These are phyloP conservation scores for Cytospora paraplurivora DNA, from an alignment of 2,329 filamentous ascomycete species.

Conservation along the genomic window DNA sequence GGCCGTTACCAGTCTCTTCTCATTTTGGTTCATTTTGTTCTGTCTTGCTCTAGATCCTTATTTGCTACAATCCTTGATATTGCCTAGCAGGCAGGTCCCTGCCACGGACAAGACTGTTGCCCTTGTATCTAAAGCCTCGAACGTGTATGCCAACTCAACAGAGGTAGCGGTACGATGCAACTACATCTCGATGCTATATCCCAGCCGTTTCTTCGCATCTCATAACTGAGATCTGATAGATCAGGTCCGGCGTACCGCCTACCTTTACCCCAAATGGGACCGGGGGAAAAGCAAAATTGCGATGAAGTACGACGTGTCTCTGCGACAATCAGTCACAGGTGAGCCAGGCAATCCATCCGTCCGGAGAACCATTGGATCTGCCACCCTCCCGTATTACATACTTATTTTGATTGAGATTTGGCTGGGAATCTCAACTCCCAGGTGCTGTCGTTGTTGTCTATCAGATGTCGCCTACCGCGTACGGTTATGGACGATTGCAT, in stretches of 20 bases:
- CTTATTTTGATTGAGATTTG: neutral
- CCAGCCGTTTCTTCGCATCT: neutral
- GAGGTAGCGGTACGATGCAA: slow-evolving; percentile 17
- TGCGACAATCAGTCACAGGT: neutral
- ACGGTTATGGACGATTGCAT: neutral
- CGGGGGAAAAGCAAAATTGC: neutral
- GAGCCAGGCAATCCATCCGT: neutral
- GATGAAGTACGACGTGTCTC: neutral
- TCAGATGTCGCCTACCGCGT: slow-evolving; percentile 10
- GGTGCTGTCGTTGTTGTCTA: slow-evolving; percentile 8
- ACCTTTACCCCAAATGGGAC: neutral
- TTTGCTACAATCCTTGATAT: neutral
- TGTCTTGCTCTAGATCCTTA: too few species aligned
- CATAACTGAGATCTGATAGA: slow-evolving; percentile 4
- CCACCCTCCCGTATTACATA: neutral
- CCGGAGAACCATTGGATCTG: neutral
- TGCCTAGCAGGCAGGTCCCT: neutral
- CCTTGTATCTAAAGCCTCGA: neutral
- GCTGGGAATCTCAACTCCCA: neutral
- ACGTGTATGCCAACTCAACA: neutral
- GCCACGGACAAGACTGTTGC: neutral
- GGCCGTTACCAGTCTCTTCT: neutral
- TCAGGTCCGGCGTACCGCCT: slow-evolving; percentile 7
- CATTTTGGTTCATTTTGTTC: neutral
- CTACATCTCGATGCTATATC: slow-evolving; percentile 11